phyloP scores from a whole-genome alignment of 345 rosid species.

The Populus nigra region DNA sequence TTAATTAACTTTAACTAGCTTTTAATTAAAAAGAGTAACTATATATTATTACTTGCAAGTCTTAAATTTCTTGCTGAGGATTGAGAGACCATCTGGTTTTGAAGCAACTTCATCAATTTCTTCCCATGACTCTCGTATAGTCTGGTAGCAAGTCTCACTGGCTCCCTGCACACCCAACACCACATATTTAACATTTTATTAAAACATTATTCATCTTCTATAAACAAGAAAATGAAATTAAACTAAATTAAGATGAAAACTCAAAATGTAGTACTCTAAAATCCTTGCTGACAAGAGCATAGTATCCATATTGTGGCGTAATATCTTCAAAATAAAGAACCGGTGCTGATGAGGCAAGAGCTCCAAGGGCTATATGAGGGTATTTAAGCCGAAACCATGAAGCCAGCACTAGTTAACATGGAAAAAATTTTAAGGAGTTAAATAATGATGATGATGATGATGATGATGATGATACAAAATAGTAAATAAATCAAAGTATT shows the following conservation, averaged over 20 bases:
- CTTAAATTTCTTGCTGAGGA: constrained; percentile 55
- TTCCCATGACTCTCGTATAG: constrained; percentile 50
- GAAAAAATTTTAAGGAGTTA: too few species aligned
- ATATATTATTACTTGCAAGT: constrained; percentile 63
- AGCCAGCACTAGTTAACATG: constrained; percentile 36
- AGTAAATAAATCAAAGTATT: background rate
- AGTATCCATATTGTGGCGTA: constrained; percentile 30
- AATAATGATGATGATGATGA: background rate
- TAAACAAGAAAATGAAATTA: too few species aligned
- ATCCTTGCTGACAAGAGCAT: constrained; percentile 30
- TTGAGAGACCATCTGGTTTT: constrained; percentile 39
- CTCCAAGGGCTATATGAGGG: constrained; percentile 55
- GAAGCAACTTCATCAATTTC: constrained; percentile 54
- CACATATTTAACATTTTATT: background rate
- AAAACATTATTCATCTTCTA: background rate
- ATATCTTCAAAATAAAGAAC: constrained; percentile 46
- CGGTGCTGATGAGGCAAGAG: constrained; percentile 55
- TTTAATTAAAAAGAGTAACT: background rate
- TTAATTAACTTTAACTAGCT: background rate
- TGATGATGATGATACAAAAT: background rate
- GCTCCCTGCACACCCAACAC: constrained; percentile 37
- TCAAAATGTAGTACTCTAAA: constrained; percentile 19
- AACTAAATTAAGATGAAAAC: background rate
- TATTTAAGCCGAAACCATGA: constrained; percentile 55
- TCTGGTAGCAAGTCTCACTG: constrained; percentile 53